These are phyloP conservation scores for Rubia yunnanensis DNA, from an alignment of 257 asterid species.

Conservation along the genomic window DNA sequence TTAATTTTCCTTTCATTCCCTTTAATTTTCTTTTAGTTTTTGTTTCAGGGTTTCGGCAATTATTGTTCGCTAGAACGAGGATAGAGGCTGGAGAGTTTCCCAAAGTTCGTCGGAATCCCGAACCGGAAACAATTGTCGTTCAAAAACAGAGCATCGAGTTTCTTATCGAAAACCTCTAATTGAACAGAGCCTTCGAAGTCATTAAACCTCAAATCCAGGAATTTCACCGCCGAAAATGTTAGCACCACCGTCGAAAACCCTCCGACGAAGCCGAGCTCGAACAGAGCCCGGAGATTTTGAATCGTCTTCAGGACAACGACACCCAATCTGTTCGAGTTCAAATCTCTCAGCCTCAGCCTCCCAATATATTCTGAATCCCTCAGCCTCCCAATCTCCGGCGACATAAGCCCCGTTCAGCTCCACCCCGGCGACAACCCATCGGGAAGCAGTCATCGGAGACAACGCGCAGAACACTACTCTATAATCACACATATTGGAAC, in stretches of 20 bases:
- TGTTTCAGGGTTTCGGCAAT: slow-evolving; percentile 42
- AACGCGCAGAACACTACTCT: slow-evolving; percentile 46
- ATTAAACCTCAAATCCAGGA: slow-evolving; percentile 55
- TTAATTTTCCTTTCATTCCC: too few species aligned
- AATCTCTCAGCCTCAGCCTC: too few species aligned
- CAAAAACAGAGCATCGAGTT: slow-evolving; percentile 52
- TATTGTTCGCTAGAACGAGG: slow-evolving; percentile 56
- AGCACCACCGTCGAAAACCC: slow-evolving; percentile 53
- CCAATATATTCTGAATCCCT: too few species aligned
- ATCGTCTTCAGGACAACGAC: slow-evolving; percentile 43
- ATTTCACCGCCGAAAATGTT: slow-evolving; percentile 38
- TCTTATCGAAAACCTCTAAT: slow-evolving; percentile 30
- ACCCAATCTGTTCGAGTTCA: slow-evolving; percentile 64
- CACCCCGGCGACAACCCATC: slow-evolving; percentile 53
- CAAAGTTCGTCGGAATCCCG: slow-evolving; percentile 54
- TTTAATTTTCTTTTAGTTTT: too few species aligned
- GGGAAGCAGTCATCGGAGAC: slow-evolving; percentile 28
- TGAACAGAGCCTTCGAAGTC: slow-evolving; percentile 68
- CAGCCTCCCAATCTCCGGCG: too few species aligned
- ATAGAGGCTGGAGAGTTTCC: slow-evolving; percentile 62
- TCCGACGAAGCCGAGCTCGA: slow-evolving; percentile 66
- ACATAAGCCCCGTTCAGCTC: slow-evolving; percentile 70
- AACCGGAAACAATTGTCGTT: slow-evolving; percentile 52
- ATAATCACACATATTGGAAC: slow-evolving; percentile 50
- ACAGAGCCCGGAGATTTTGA: slow-evolving; percentile 29